Conservation (phyloP, 768 basidiomycete genomes). For the Hypholoma fasciculare region DNA sequence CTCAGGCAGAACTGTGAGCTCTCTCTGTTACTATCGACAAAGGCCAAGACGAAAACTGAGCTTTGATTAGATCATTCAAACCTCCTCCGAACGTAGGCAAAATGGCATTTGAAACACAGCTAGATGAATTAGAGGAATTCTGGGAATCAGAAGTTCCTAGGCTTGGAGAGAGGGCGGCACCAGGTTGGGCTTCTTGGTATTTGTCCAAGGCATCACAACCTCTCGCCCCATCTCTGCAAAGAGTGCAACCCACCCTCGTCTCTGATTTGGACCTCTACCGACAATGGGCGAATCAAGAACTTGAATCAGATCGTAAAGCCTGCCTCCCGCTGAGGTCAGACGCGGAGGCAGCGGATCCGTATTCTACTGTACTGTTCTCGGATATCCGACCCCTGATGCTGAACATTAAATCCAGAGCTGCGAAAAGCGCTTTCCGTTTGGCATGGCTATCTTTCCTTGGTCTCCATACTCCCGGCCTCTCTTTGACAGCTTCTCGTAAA, state of each 20-base stretch:
- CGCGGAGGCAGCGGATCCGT: constrained; percentile 64
- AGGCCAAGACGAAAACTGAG: background rate
- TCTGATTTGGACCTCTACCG: constrained; percentile 60
- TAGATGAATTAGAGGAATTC: constrained; percentile 71
- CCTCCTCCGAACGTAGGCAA: constrained; percentile 45
- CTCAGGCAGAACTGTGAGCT: constrained; percentile 78
- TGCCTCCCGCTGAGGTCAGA: constrained; percentile 55
- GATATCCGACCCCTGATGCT: constrained; percentile 67
- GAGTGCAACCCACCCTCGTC: constrained; percentile 7
- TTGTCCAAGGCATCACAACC: constrained; percentile 35
- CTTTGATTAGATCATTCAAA: constrained; percentile 52
- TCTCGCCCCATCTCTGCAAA: background rate
- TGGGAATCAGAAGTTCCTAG: constrained; percentile 85
- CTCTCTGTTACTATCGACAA: too few species aligned
- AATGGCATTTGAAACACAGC: constrained; percentile 44
- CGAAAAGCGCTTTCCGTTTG: constrained; percentile 59
- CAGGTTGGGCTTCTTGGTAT: constrained; percentile 71
- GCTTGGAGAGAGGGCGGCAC: constrained; percentile 64
- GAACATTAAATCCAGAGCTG: constrained; percentile 38
- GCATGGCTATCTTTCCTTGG: constrained; percentile 74
- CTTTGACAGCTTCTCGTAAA: constrained; percentile 26
- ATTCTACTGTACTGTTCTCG: constrained; percentile 68
- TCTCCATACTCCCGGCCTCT: constrained; percentile 70
- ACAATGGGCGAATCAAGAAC: constrained; percentile 65
- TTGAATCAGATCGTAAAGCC: constrained; percentile 40